Evolutionary conservation across 768 basidiomycete species (phyloP), one percentile per base, ranked within the genome.

Genomic region (Suillus alpinus): DNA sequence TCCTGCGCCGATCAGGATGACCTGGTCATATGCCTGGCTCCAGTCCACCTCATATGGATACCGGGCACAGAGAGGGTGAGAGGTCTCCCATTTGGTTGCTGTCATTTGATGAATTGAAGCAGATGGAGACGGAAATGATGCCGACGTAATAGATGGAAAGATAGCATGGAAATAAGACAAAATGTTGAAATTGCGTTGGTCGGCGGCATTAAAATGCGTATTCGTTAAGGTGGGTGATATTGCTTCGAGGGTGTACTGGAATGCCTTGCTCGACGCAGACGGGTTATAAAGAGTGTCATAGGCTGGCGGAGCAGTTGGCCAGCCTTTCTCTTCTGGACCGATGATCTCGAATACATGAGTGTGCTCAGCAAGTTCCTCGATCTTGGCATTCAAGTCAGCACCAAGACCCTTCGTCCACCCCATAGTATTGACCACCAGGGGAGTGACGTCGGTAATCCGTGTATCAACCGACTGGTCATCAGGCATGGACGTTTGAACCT

Each of bases 341-440:
- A 65, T 64, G 1, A 74, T 62, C 18, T 67, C 63, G 37, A 74
- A 70, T 8, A 63, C 52, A 46, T 75, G 63, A 5, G 68, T 40
- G 84, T 92, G 84, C 26, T 82, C 78, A 5, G 86, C 75, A 37
- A 86, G 75, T 10, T 82, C 82, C 65, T 95, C 88, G 52, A 99
- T 88, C 63, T 83, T 83, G 14, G 70, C 71, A 2, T 86, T 83
- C 12, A 98, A 75, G 66, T 96, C 92, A 16, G 86, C 88, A 3
- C 96, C 96, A 3, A 97, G 84, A 7, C 96, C 96, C 71, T 95
- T 98, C 6, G 84, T 84, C 96, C 96, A 99, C 2, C 96, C 96
- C 86, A 96, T 95, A 0, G 92, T 98, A 71, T 98, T 99, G 57
- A 98, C 83, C 16, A 98, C 85, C 18, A 98, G 83, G 0, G 96